Evolutionary conservation across 192 early-diverging fungal genomes (phyloP), one percentile per base, ranked within the genome.

Genomic region (Gryganskiella cystojenkinii): DNA sequence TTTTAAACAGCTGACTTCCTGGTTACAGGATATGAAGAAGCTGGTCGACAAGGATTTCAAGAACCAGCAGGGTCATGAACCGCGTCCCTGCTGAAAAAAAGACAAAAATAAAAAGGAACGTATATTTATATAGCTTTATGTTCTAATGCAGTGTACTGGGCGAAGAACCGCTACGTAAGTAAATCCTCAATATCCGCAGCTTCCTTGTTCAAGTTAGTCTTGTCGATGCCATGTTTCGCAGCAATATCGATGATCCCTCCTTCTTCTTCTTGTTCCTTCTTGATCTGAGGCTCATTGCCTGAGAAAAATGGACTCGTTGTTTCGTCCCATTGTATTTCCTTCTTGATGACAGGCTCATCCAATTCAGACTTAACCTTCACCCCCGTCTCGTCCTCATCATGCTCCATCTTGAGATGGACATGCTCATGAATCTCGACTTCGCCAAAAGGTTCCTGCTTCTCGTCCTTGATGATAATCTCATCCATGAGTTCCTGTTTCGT

Each of bases 101-200:
- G 17, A 45, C 27, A 33, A 65, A 7, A 20, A 37, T 22, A 35
- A 1, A 47, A 6, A 34, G 3, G 14, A 15, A 31, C 27, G 34
- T 45, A 33, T 2, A n/a, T n/a, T n/a, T n/a, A n/a, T n/a, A n/a
- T n/a, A n/a, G n/a, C n/a, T n/a, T n/a, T n/a, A n/a, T n/a, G n/a
- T n/a, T n/a, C n/a, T n/a, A n/a, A n/a, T n/a, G n/a, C n/a, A n/a
- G n/a, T n/a, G n/a, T n/a, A n/a, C n/a, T n/a, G n/a, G n/a, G n/a
- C n/a, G n/a, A n/a, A 42, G 19, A n/a, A n/a, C 34, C 3, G 4
- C 22, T 47, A 50, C 10, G 42, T 40, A 11, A 78, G 56, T 10
- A 78, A 56, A 27, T 78, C 74, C 14, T 78, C 74, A 30, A 78
- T 78, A 28, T 78, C 74, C 19, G 43, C 56, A 52, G 46, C 22